These are phyloP conservation scores for Cytospora mali DNA, from an alignment of 2,329 filamentous ascomycete species.

Conservation along the genomic window DNA sequence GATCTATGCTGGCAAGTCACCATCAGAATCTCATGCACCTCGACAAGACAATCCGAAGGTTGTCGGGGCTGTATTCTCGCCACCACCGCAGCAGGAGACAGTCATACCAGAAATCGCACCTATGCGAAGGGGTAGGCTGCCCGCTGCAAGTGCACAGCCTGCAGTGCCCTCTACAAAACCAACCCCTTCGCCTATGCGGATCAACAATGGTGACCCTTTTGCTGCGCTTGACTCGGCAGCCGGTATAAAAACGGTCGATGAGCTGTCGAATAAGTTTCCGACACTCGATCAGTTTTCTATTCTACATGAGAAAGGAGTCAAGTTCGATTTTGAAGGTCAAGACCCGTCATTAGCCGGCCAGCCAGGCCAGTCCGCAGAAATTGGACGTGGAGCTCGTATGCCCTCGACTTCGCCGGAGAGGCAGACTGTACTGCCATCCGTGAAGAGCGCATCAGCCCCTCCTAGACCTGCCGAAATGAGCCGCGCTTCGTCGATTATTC, in stretches of 20 bases:
- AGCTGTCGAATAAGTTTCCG: constrained; percentile 83
- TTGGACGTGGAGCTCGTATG: constrained; percentile 37
- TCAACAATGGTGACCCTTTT: constrained; percentile 79
- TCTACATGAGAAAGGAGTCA: constrained; percentile 78
- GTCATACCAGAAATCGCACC: constrained; percentile 86
- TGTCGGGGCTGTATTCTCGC: constrained; percentile 80
- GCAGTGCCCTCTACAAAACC: constrained; percentile 48
- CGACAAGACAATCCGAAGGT: constrained; percentile 58
- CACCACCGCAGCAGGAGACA: constrained; percentile 70
- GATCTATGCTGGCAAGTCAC: constrained; percentile 71
- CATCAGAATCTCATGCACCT: constrained; percentile 60
- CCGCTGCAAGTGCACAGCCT: constrained; percentile 44
- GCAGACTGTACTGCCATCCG: constrained; percentile 39
- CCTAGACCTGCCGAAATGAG: constrained; percentile 53
- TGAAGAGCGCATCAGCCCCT: constrained; percentile 45
- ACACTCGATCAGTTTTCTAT: constrained; percentile 92
- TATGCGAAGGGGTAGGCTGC: constrained; percentile 85
- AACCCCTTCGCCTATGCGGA: constrained; percentile 69
- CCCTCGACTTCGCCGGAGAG: constrained; percentile 33
- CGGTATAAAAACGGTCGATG: constrained; percentile 65
- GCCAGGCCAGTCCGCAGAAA: constrained; percentile 54
- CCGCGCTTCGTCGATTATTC: constrained; percentile 65
- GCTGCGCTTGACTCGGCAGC: constrained; percentile 70
- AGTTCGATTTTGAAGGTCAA: constrained; percentile 79
- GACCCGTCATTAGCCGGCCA: constrained; percentile 54